Base-by-base conservation (phyloP, 2,329 filamentous ascomycete species). In the Colletotrichum spinosum region DNA sequence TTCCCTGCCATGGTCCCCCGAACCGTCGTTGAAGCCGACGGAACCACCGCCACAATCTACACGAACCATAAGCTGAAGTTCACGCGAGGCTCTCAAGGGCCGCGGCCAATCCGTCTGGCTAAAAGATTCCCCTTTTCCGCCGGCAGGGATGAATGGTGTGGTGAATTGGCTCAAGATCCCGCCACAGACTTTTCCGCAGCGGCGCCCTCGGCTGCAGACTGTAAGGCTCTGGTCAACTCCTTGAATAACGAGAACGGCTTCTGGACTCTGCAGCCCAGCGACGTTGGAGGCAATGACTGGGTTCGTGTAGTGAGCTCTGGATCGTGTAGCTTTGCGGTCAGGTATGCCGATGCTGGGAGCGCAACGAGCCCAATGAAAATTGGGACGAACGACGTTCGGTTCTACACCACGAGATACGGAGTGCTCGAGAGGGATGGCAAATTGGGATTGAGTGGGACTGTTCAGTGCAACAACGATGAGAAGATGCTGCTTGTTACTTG, bases 361-460 rank as follows among this genome's bases (percentile, higher is more conserved):
- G 44, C 39, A 9, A 34, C 17, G 11, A 58, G 37, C 48, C 39
- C 44, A n/a, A 45, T 68, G 41, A 54, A 35, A 10, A 55, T 69
- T 34, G 68, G 68, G 17, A 67, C 68, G 34, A 68, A 69, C 33
- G 68, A 69, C 8, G 42, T 68, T 9, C 55, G 62, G 13, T 69
- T 64, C 41, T 66, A 69, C 45, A 64, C 56, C 6, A 55, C 38
- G 4, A 56, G 66, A 10, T 63, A 61, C 13, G 33, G 35, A 10
- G 17, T 38, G 8, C 41, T 63, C 51, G 58, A 60, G 4, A 17
- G 60, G 35, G 38, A 67, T 12, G 66, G 61, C 4, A 63, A 58
- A 42, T 13, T 69, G 8, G 66, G 62, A 7, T 13, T 63, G 33
- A 49, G 51, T n/a, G 68, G 62, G 2, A 65, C 46, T 6, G 59